Base-by-base conservation (phyloP, 1,284 basidiomycete genomes). In the Phellopilus nigrolimitatus region DNA sequence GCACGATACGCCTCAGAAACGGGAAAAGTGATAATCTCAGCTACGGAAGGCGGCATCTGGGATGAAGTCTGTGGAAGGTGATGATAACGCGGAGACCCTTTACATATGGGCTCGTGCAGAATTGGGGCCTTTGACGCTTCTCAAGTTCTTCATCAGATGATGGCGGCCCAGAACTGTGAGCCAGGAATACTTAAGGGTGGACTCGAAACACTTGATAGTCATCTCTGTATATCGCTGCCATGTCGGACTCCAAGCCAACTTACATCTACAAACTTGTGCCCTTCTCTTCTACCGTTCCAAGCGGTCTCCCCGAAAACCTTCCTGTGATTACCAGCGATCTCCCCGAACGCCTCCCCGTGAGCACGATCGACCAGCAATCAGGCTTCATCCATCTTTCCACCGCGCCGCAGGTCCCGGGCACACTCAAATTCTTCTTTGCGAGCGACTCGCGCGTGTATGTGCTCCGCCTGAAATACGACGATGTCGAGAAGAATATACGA, bases 311-410 rank as follows among this genome's bases (percentile, higher is more conserved):
- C n/a, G n/a, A n/a, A n/a, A n/a, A n/a, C n/a, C n/a, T n/a, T n/a
- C n/a, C n/a, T n/a, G n/a, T n/a, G n/a, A n/a, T n/a, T n/a, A n/a
- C n/a, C 27, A 15, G 31, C 40, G 48, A 41, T 12, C 28, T 41
- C 39, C 38, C 27, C 2, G 41, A 28, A 63, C 5, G 13, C 59
- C 54, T 47, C n/a, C 37, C 37, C 15, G 46, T 47, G 15, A 39
- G 46, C 46, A 27, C 37, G 7, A 37, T 47, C 36, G 46, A 27
- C 38, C 38, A 57, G 22, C 44, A 59, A 13, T 69, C 69, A 8
- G 78, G 79, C 15, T 82, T 80, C 66, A 73, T 85, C 43, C 82
- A 85, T 63, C 69, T 84, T 28, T 84, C 80, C 4, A 78, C 76
- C 10, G 72, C 78, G 1, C 38, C 59, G n/a, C 82, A 84, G 62